A percentile compares a stretch with the other conserved stretches of the same genome.
These are phyloP conservation scores for Staphylotrichum longicolle DNA, from an alignment of 495 filamentous ascomycete genomes.

Conservation along the genomic window DNA sequence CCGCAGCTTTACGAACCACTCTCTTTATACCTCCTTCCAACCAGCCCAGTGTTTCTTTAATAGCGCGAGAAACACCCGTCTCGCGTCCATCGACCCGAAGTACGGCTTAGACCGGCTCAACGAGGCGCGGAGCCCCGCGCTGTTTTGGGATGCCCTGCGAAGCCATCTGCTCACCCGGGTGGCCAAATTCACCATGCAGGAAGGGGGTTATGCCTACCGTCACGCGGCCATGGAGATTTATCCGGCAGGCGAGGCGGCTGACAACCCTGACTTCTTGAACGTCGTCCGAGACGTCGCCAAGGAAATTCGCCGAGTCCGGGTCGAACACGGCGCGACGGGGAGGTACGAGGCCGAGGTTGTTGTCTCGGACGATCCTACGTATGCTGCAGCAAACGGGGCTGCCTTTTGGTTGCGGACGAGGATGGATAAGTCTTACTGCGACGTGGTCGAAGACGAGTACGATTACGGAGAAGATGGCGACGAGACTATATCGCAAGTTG, in stretches of 20 bases:
- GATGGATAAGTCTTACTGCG: conserved; percentile 2
- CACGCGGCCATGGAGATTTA: background rate
- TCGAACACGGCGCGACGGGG: background rate
- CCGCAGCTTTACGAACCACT: background rate
- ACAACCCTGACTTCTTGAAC: conserved; percentile 2
- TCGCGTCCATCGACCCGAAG: background rate
- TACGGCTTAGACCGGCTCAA: conserved; percentile 1
- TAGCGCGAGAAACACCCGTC: background rate
- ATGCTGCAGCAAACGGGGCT: background rate
- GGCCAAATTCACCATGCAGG: background rate
- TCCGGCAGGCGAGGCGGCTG: background rate
- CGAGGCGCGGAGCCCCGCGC: background rate
- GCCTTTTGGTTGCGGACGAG: conserved; percentile 4
- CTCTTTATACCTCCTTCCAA: background rate
- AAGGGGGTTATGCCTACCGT: background rate
- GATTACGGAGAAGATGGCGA: background rate
- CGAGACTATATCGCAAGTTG: background rate
- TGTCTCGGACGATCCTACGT: conserved; percentile 3
- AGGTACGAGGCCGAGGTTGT: background rate
- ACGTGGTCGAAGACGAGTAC: background rate
- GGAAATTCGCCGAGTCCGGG: background rate
- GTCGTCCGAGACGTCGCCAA: conserved; percentile 3
- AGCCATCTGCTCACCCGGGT: background rate
- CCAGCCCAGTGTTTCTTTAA: background rate
- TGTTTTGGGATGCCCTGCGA: conserved; percentile 5